phyloP scores from a whole-genome alignment of 306 rosid genomes.

The Lathyrus oleraceus region DNA sequence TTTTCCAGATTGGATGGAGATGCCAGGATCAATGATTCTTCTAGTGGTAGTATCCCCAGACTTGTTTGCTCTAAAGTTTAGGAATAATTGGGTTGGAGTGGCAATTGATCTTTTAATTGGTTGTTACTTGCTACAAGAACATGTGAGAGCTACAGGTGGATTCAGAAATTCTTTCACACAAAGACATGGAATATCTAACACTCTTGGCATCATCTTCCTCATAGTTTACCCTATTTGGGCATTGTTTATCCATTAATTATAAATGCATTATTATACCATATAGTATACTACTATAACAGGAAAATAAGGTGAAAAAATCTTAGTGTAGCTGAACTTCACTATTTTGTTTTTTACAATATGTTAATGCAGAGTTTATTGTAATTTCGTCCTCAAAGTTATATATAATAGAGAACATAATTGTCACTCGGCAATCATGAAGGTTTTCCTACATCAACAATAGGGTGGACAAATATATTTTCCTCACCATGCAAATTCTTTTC shows the following conservation, averaged over 20 bases:
- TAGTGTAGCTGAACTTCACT: neutral
- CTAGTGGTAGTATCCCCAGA: constrained; percentile 75
- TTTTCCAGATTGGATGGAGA: constrained; percentile 92
- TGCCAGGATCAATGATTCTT: constrained; percentile 85
- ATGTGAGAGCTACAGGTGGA: constrained; percentile 86
- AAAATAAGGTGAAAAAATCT: neutral
- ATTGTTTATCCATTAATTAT: constrained; percentile 51
- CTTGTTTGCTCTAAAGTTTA: constrained; percentile 57
- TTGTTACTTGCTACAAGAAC: constrained; percentile 85
- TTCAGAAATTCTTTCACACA: constrained; percentile 86
- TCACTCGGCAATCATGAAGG: neutral
- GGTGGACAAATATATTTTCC: neutral
- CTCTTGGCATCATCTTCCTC: constrained; percentile 72
- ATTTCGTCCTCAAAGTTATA: neutral
- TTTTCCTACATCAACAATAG: neutral
- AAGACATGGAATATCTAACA: constrained; percentile 80
- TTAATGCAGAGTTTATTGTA: neutral
- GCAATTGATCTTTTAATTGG: constrained; percentile 67
- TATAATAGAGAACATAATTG: neutral
- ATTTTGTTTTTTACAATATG: neutral
- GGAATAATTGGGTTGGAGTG: constrained; percentile 60
- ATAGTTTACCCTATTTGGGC: constrained; percentile 73
- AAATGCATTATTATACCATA: constrained; percentile 11
- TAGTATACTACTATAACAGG: neutral
- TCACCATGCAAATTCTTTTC: neutral